Base-by-base conservation (phyloP, 257 asterid species). In the Prunella vulgaris region DNA sequence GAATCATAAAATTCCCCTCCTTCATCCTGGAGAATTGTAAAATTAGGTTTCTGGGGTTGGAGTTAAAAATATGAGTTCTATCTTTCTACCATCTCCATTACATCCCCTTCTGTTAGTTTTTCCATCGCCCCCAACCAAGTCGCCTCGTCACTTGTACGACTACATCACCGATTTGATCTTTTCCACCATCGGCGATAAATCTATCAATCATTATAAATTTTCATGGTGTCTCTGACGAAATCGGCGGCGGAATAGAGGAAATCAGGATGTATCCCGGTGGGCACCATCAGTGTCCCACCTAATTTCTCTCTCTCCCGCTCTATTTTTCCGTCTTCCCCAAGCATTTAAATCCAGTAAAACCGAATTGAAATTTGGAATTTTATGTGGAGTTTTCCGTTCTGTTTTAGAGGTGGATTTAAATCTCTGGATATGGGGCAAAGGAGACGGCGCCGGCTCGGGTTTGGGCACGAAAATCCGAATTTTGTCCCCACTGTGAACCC, bases 141-240 rank as follows among this genome's bases (percentile, higher is more conserved):
- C 87, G 5, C 52, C 74, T 58, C 90, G 93, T 18, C 53, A 85
- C 61, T 80, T 87, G 40, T 82, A 81, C 81, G 83, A 90, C 69
- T 51, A 78, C 69, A 64, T 81, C 73, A 60, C 58, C 51, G 27
- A 25, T 70, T 51, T 79, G 70, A 0, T 56, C 54, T 56, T 65
- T 51, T 17, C 80, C 66, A 53, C 69, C 54, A 44, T 68, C 30
- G 7, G 74, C 66, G 18, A 78, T 18, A 68, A 80, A 38, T 14
- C 86, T 15, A 63, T 33, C 10, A 84, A 86, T 14, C 78, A 87
- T 66, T 86, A 93, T 69, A 82, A 90, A 20, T 77, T 83, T 60
- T 88, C 98, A 0, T 93, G 98, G 98, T 64, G 98, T 94, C 62
- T 90, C 97, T 9, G 98, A 97, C 10, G 96, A 93, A 79, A 85